Evolutionary conservation across 108 stramenopile genomes (phyloP), one percentile per base, ranked within the genome.

Genomic region (Pseudonitzschia multistriata): DNA sequence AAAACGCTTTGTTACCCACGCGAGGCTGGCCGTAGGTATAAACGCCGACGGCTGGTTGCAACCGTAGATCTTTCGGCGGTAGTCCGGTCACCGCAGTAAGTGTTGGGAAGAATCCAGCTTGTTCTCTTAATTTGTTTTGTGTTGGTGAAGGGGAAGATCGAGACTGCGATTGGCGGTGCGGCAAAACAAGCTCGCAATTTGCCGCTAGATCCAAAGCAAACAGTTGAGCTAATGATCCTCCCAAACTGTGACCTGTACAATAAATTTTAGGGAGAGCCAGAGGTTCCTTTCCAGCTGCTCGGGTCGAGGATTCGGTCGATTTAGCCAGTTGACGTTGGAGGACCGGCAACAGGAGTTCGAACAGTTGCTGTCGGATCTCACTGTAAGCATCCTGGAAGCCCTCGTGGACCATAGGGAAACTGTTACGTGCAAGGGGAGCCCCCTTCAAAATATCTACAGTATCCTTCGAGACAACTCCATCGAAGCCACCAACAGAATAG

Each of bases 251-350:
- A 22, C 92, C 92, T 14, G 88, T 88, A 19, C 85, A 68, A 54
- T 90, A 93, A 10, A 90, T 85, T 62, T 93, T 93, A 3, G 92
- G 92, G 11, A 90, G 70, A 22, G 81, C 81, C n/a, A 92, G 50
- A 40, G 86, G 83, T 53, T 53, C 71, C 8, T 42, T 47, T 21
- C 40, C 56, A 8, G 49, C 61, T 4, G 47, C 40, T 6, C 48
- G 55, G 3, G 30, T 31, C 30, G 33, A 37, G 67, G 48, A 78
- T 74, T 35, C 31, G 61, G 49, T 1, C 13, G 61, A 59, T 34
- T 85, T 85, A 37, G 81, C 81, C 34, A 91, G 62, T 73, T 91
- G 90, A 4, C 90, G 75, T 62, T 89, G 81, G 25, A 89, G 48
- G 1, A 88, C 82, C 14, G 67, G 61, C 27, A 93, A 40, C 21